These are phyloP conservation scores for Zygotorulaspora mrakii DNA, from an alignment of 1,139 yeast species.

Conservation along the genomic window DNA sequence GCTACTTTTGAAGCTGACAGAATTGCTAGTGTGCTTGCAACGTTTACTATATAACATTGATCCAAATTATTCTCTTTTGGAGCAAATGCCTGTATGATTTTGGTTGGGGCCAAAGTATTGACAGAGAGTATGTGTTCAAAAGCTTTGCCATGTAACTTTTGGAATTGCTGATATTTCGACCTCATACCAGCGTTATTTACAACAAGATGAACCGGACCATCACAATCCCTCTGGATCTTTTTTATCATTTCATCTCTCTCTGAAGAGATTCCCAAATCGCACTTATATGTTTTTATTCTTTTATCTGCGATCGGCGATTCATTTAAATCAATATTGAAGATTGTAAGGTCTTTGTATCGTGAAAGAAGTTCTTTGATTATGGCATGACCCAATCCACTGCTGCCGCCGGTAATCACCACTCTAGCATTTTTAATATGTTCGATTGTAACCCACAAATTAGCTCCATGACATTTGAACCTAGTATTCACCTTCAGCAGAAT, in stretches of 20 bases:
- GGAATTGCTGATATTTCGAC: slow-evolving; percentile 43
- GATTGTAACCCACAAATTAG: slow-evolving; percentile 16
- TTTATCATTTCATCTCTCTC: slow-evolving; percentile 37
- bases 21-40: slow-evolving; percentile 68
- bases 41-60: slow-evolving; percentile 53
- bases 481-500: slow-evolving; percentile 8
- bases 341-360: slow-evolving; percentile 34
- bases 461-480: slow-evolving; percentile 17
- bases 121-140: slow-evolving; percentile 46
- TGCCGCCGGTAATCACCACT: slow-evolving; percentile 59
- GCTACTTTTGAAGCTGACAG: slow-evolving; percentile 68
- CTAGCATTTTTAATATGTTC: slow-evolving; percentile 13
- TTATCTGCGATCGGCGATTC: slow-evolving; percentile 32
- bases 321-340: slow-evolving; percentile 50
- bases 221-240: slow-evolving; percentile 35
- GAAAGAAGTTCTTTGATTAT: slow-evolving; percentile 40
- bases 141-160: slow-evolving; percentile 38
- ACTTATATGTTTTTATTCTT: slow-evolving; percentile 39
- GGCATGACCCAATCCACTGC: slow-evolving; percentile 55
- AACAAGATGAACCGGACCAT: slow-evolving; percentile 46
- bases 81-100: slow-evolving; percentile 45
- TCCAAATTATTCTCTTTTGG: slow-evolving; percentile 24
- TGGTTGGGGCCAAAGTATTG: slow-evolving; percentile 55
- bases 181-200: slow-evolving; percentile 77
- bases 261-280: slow-evolving; percentile 49